Conservation (phyloP, 306 rosid genomes). For the Quillaja saponaria region DNA sequence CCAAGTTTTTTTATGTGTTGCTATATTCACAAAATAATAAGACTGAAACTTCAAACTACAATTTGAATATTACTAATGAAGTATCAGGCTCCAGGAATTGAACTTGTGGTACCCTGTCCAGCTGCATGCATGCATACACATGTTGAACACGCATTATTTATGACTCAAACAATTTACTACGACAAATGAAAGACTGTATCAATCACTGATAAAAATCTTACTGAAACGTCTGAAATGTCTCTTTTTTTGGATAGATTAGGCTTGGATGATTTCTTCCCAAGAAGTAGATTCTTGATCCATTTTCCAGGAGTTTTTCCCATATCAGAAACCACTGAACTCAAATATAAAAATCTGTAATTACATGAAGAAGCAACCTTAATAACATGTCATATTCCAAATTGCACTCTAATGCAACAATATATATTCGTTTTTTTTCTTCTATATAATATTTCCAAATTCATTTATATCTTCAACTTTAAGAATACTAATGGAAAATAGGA, state of each 20-base stretch:
- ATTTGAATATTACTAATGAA: background rate
- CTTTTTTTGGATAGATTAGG: slow-evolving; percentile 53
- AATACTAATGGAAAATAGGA: slow-evolving; percentile 6
- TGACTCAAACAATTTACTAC: too few relatives aligned
- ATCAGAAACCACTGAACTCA: slow-evolving; percentile 28
- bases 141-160: background rate
- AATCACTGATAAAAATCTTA: slow-evolving; percentile 21
- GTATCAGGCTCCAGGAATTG: too few relatives aligned
- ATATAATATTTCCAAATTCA: background rate
- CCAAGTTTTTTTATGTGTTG: too few relatives aligned
- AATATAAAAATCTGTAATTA: slow-evolving; percentile 40
- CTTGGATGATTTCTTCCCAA: slow-evolving; percentile 80
- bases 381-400: background rate
- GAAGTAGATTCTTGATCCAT: slow-evolving; percentile 78
- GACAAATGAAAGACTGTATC: background rate
- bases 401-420: too few relatives aligned
- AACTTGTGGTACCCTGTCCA: too few relatives aligned
- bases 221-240: slow-evolving; percentile 32
- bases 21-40: background rate
- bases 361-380: slow-evolving; percentile 7
- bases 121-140: too few relatives aligned
- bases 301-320: slow-evolving; percentile 92
- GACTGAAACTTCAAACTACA: background rate
- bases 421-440: too few relatives aligned
- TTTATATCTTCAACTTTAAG: background rate